phyloP scores from a whole-genome alignment of 2,329 filamentous ascomycete species.

The Dothideomycetidae sp. region DNA sequence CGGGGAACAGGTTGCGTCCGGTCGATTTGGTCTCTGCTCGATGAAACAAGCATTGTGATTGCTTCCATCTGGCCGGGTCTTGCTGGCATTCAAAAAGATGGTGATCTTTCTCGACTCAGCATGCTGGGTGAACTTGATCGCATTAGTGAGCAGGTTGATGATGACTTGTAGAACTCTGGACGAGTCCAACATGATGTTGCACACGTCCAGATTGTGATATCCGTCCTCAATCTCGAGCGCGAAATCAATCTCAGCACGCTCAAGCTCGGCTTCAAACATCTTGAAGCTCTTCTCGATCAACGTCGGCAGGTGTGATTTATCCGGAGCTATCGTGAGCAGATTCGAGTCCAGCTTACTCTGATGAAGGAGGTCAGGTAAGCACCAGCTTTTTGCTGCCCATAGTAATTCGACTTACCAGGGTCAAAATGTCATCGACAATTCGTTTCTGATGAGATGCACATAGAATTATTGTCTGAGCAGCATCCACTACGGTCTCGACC shows the following conservation, averaged over 20 bases:
- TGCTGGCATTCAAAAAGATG: conserved; percentile 25
- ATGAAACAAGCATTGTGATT: conserved; percentile 24
- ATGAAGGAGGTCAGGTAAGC: not conserved
- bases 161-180: conserved; percentile 31
- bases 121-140: conserved; percentile 33
- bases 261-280: conserved; percentile 28
- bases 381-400: not conserved
- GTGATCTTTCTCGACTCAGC: conserved; percentile 23
- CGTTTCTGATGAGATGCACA: conserved; percentile 22
- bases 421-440: conserved; percentile 35
- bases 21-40: conserved; percentile 14
- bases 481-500: conserved; percentile 11
- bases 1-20: conserved; percentile 15
- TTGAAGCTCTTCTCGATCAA: conserved; percentile 24
- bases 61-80: conserved; percentile 20
- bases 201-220: conserved; percentile 22
- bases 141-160: conserved; percentile 31
- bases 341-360: conserved; percentile 26
- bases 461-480: conserved; percentile 20
- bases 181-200: conserved; percentile 28
- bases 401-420: conserved; percentile 11
- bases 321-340: conserved; percentile 27
- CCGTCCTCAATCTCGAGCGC: conserved; percentile 24
- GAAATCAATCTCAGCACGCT: conserved; percentile 21
- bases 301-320: conserved; percentile 24